Conservation (phyloP, 306 rosid genomes). For the Clitoria ternatea region DNA sequence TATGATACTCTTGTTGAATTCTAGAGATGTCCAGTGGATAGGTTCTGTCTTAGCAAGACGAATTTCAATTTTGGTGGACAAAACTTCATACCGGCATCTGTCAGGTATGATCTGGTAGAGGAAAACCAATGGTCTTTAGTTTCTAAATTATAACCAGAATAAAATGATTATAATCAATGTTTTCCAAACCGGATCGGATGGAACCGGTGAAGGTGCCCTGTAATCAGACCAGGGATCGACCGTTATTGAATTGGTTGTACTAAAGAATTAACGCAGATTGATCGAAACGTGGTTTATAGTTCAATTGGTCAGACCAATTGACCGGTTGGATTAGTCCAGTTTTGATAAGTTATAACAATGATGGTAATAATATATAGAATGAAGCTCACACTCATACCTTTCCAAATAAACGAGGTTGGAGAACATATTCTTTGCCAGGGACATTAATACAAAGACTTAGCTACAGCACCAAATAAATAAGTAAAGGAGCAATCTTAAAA, state of each 20-base stretch:
- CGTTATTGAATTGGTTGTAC: too few species aligned
- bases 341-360: too few species aligned
- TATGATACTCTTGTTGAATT: conserved; percentile 32
- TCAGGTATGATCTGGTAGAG: conserved; percentile 55
- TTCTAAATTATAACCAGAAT: neutral
- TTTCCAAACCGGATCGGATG: too few species aligned
- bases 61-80: conserved; percentile 69
- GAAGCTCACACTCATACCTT: conserved; percentile 44
- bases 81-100: conserved; percentile 45
- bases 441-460: conserved; percentile 53
- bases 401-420: conserved; percentile 70
- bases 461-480: conserved; percentile 28
- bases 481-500: neutral
- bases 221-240: too few species aligned
- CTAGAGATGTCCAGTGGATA: conserved; percentile 57
- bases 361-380: neutral
- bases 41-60: conserved; percentile 58
- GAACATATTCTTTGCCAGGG: conserved; percentile 54
- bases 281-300: too few species aligned
- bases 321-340: too few species aligned
- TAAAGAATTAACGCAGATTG: too few species aligned
- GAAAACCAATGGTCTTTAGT: neutral
- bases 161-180: too few species aligned
- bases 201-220: too few species aligned
- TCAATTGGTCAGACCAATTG: too few species aligned